Percentiles rank a stretch among this genome's conserved stretches.
These are phyloP conservation scores for Caloboletus inedulis DNA, from an alignment of 1,284 basidiomycete species.

Conservation along the genomic window DNA sequence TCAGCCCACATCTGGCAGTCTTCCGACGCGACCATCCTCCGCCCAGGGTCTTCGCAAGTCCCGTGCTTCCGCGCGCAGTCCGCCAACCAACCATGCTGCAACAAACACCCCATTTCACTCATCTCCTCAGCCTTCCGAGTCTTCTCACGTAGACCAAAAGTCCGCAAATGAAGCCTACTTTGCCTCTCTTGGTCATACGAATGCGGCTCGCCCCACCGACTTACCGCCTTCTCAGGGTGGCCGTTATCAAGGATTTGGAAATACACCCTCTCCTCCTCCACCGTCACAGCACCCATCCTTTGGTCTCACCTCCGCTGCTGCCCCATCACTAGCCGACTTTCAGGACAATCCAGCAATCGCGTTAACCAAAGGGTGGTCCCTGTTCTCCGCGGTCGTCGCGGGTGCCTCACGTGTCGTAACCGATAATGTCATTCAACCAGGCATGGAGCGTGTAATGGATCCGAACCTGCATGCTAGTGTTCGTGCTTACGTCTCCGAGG, in stretches of 20 bases:
- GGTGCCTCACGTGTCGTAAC: slow-evolving; percentile 72
- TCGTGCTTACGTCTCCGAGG: slow-evolving; percentile 65
- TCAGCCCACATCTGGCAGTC: slow-evolving; percentile 31
- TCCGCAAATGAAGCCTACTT: slow-evolving; percentile 76
- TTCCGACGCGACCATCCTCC: slow-evolving; percentile 56
- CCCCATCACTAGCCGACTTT: slow-evolving; percentile 69
- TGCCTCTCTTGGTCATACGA: slow-evolving; percentile 64
- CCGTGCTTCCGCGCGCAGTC: slow-evolving; percentile 58
- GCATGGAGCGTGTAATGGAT: slow-evolving; percentile 71
- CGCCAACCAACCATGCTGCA: slow-evolving; percentile 26
- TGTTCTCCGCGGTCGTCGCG: slow-evolving; percentile 71
- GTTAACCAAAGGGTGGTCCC: slow-evolving; percentile 80
- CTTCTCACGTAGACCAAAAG: slow-evolving; percentile 52
- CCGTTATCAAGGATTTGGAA: slow-evolving; percentile 82
- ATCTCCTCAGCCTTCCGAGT: slow-evolving; percentile 40
- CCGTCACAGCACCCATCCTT: slow-evolving; percentile 55
- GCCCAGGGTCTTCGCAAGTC: slow-evolving; percentile 77
- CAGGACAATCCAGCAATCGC: slow-evolving; percentile 78
- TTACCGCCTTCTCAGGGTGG: slow-evolving; percentile 85
- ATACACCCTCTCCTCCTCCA: slow-evolving; percentile 54
- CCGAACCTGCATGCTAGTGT: slow-evolving; percentile 73
- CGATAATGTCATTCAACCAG: slow-evolving; percentile 81
- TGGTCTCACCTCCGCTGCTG: slow-evolving; percentile 64
- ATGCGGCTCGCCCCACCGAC: slow-evolving; percentile 66
- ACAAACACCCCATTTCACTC: slow-evolving; percentile 42